Evolutionary conservation across 176 grass and related monocot genomes (phyloP), one percentile per base, ranked within the genome.

Genomic region (Aegilops longissima): DNA sequence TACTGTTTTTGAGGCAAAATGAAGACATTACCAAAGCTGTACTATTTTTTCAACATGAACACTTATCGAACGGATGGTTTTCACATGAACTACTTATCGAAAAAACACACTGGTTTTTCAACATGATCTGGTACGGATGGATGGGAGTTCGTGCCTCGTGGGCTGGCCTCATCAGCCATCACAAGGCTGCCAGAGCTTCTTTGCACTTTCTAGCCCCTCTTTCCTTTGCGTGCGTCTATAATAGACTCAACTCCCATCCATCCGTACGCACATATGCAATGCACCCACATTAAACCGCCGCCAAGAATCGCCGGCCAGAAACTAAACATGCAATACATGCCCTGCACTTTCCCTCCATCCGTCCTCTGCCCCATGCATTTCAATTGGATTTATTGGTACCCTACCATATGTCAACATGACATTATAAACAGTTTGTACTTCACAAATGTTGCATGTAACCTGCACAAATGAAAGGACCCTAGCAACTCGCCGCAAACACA

Each of bases 241-340:
- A 9, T 72, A 42, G 44, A 3, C 39, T 23, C 36, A 40, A 0
- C 36, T 39, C 68, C 34, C 8, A 70, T 70, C 68, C 34, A 39
- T 70, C 18, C 18, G 9, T 21, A 21, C 56, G 68, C 5, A 40
- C 68, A 71, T 36, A 71, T 21, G 68, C 68, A 70, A n/a, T 36
- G 68, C 68, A 40, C 20, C 69, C 69, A 23, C 69, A 72, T 72
- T 72, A 40, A 72, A 72, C 35, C 69, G 35, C 69, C 69, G 69
- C 69, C 35, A 10, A 9, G 35, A 39, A 38, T 9, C 20, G 17
- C 5, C 25, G 12, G 63, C 12, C 44, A 13, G 27, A 31, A 66
- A 30, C 12, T 16, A 59, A 21, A 59, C 25, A 11, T 66, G 64
- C 64, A 66, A 9, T 18, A 34, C 21, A 38, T 42, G 70, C 70